phyloP scores from a whole-genome alignment of 2,329 filamentous ascomycete species.

The Exophiala phaeomuriformis region DNA sequence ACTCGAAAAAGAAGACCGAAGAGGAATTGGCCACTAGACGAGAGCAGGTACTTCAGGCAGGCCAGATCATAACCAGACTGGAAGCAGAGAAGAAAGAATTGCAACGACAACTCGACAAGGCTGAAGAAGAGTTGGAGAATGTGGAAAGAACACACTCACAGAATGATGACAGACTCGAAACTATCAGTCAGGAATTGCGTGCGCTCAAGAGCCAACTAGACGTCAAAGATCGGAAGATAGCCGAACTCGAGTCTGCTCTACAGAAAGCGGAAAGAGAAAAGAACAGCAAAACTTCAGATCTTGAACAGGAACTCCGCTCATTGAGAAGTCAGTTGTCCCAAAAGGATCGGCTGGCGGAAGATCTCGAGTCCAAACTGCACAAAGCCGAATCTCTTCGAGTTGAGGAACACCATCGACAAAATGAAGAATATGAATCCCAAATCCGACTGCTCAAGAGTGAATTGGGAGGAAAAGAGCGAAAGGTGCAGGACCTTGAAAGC shows the following conservation, averaged over 20 bases:
- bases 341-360: conserved; percentile 20
- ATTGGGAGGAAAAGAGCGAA: conserved; percentile 78
- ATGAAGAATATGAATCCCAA: conserved; percentile 43
- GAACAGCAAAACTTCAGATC: conserved; percentile 41
- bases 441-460: conserved; percentile 90
- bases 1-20: conserved; percentile 81
- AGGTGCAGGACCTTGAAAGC: conserved; percentile 75
- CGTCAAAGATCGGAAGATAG: conserved; percentile 81
- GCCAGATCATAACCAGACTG: conserved; percentile 72
- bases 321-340: conserved; percentile 22
- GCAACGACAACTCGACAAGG: conserved; percentile 56
- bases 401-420: conserved; percentile 20
- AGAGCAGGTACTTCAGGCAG: conserved; percentile 83
- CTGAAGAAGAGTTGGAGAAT: conserved; percentile 65
- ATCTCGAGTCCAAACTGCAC: conserved; percentile 23
- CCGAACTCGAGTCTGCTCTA: conserved; percentile 77
- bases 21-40: conserved; percentile 73
- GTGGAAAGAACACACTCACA: conserved; percentile 64
- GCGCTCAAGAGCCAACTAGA: conserved; percentile 86
- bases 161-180: conserved; percentile 67
- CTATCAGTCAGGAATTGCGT: conserved; percentile 69
- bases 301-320: conserved; percentile 24
- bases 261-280: conserved; percentile 81
- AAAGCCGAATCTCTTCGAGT: conserved; percentile 16
- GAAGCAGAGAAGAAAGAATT: conserved; percentile 80